Conservation (phyloP, 768 basidiomycete genomes). For the Wakefieldia striispora region DNA sequence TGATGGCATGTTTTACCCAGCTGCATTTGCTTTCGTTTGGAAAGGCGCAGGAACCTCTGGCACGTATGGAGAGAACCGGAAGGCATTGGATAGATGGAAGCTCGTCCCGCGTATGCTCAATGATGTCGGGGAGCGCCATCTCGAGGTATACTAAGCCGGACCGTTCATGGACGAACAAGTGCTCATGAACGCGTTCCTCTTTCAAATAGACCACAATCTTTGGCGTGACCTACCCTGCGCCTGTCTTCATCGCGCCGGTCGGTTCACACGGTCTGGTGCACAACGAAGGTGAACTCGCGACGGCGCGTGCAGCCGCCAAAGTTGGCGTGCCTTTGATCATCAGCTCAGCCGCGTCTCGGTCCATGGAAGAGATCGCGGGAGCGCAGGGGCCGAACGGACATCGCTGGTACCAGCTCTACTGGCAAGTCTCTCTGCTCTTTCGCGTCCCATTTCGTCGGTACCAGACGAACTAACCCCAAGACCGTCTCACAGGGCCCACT, state of each 20-base stretch:
- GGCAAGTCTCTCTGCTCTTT: slow-evolving; percentile 21
- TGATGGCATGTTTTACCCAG: slow-evolving; percentile 29
- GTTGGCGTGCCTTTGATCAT: slow-evolving; percentile 42
- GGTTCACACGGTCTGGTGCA: slow-evolving; percentile 54
- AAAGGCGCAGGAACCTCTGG: slow-evolving; percentile 67
- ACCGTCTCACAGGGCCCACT: slow-evolving; percentile 13
- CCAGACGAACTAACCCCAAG: background rate
- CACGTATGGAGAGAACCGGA: slow-evolving; percentile 64
- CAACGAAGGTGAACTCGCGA: slow-evolving; percentile 42
- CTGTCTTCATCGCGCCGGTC: slow-evolving; percentile 54
- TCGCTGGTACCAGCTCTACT: slow-evolving; percentile 53
- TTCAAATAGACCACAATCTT: slow-evolving; percentile 54
- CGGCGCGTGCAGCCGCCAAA: slow-evolving; percentile 42
- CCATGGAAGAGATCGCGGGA: slow-evolving; percentile 49
- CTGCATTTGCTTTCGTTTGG: slow-evolving; percentile 63
- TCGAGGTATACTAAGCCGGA: slow-evolving; percentile 38
- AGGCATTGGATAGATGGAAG: slow-evolving; percentile 53
- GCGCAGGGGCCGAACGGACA: slow-evolving; percentile 41
- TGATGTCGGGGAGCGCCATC: slow-evolving; percentile 46
- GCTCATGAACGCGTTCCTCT: background rate
- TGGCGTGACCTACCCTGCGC: slow-evolving; percentile 41
- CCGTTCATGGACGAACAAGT: background rate
- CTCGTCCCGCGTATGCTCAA: slow-evolving; percentile 59
- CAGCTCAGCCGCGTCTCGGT: slow-evolving; percentile 36
- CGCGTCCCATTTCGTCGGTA: too few species aligned